phyloP scores from a whole-genome alignment of 2,329 filamentous ascomycete species.

The Fusarium irregulare region DNA sequence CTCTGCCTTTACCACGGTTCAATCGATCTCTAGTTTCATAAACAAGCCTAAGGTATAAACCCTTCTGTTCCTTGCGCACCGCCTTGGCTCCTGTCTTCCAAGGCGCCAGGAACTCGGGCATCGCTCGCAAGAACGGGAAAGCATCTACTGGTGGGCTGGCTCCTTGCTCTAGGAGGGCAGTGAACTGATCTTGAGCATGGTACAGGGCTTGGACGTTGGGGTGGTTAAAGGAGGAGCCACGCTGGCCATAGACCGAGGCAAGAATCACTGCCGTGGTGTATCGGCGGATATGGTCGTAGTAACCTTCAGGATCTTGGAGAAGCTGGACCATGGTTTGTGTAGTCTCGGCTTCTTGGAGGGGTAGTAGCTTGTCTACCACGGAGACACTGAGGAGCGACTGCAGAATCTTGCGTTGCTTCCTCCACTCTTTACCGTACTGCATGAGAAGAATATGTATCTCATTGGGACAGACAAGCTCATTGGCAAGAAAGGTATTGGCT shows the following conservation, averaged over 20 bases:
- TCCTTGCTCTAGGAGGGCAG: constrained; percentile 43
- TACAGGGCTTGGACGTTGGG: constrained; percentile 32
- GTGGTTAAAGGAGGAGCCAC: constrained; percentile 11
- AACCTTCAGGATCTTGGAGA: constrained; percentile 27
- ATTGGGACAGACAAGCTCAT: constrained; percentile 45
- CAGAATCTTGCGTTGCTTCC: constrained; percentile 40
- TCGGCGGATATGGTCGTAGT: constrained; percentile 30
- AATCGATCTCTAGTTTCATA: background rate
- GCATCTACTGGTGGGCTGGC: constrained; percentile 45
- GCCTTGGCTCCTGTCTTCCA: constrained; percentile 40
- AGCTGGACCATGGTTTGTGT: constrained; percentile 35
- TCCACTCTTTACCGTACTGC: constrained; percentile 35
- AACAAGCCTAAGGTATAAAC: constrained; percentile 18
- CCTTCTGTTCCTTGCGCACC: constrained; percentile 40
- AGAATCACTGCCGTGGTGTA: constrained; percentile 45
- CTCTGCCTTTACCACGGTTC: constrained; percentile 5
- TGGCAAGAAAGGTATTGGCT: constrained; percentile 46
- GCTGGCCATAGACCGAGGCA: constrained; percentile 40
- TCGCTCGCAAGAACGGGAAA: constrained; percentile 36
- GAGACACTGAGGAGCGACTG: constrained; percentile 40
- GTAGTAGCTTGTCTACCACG: constrained; percentile 28
- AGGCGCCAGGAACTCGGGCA: constrained; percentile 33
- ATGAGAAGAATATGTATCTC: constrained; percentile 42
- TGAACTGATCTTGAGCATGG: constrained; percentile 38
- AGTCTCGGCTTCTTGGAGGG: constrained; percentile 38